Percentiles rank a stretch among this genome's conserved stretches.
These are phyloP conservation scores for Fusarium nurragi DNA, from an alignment of 2,329 filamentous ascomycete species.

Conservation along the genomic window DNA sequence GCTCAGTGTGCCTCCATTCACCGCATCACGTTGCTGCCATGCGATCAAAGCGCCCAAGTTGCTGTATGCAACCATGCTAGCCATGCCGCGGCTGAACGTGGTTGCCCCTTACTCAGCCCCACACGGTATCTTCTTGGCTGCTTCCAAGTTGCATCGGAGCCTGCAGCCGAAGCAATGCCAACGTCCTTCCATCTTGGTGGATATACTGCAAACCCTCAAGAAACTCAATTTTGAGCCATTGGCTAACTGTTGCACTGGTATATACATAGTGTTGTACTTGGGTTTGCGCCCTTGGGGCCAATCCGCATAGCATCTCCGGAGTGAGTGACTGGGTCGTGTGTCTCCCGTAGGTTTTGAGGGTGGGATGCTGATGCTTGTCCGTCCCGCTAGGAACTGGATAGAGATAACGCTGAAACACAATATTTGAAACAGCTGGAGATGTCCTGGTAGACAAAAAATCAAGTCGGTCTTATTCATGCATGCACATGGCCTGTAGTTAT, in stretches of 20 bases:
- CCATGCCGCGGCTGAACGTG: constrained; percentile 16
- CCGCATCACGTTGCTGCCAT: constrained; percentile 47
- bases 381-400: constrained; percentile 12
- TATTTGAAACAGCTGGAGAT: constrained; percentile 40
- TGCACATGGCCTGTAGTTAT: constrained; percentile 9
- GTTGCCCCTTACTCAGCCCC: constrained; percentile 37
- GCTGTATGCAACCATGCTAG: constrained; percentile 32
- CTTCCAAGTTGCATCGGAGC: constrained; percentile 27
- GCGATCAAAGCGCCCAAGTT: constrained; percentile 40
- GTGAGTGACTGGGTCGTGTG: neutral
- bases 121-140: constrained; percentile 23
- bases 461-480: constrained; percentile 21
- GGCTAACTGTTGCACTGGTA: constrained; percentile 6
- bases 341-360: constrained; percentile 7
- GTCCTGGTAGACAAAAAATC: constrained; percentile 13
- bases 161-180: constrained; percentile 24
- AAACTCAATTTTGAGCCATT: neutral
- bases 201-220: neutral
- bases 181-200: constrained; percentile 11
- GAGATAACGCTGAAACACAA: constrained; percentile 39
- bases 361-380: constrained; percentile 37
- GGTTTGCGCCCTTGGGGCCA: neutral
- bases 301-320: constrained; percentile 6
- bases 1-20: constrained; percentile 40
- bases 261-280: neutral